Evolutionary conservation across 2,329 filamentous ascomycete genomes (phyloP).

Genomic region (Trichothecium roseum): DNA sequence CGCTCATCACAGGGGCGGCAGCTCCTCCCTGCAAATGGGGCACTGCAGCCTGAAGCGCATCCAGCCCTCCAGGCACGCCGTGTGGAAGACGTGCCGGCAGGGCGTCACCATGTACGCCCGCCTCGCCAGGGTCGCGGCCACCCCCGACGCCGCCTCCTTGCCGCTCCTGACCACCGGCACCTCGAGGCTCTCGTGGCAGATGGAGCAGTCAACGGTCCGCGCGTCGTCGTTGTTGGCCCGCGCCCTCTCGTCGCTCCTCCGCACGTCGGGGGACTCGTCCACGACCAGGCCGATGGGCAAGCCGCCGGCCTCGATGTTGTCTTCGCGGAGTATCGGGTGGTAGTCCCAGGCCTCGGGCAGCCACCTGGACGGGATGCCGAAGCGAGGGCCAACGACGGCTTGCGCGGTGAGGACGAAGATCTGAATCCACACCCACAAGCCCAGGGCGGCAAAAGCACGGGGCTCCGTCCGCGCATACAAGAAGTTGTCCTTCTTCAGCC

Average conservation of each 20-base stretch:
- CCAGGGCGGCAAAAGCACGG: conserved; percentile 47
- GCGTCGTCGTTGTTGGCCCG: conserved; percentile 15
- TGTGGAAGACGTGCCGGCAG: conserved; percentile 93
- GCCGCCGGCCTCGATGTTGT: conserved; percentile 67
- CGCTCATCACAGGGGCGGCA: conserved; percentile 79
- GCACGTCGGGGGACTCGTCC: conserved; percentile 17
- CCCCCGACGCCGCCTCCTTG: conserved; percentile 37
- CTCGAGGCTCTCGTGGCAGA: conserved; percentile 86
- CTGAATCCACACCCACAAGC: conserved; percentile 81
- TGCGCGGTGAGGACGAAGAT: conserved; percentile 69
- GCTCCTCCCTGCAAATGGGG: conserved; percentile 77
- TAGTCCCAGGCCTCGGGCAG: conserved; percentile 82
- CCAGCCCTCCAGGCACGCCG: conserved; percentile 85
- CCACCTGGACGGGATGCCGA: conserved; percentile 65
- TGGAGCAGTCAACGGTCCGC: conserved; percentile 76
- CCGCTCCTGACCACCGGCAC: conserved; percentile 66
- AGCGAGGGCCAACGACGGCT: conserved; percentile 78
- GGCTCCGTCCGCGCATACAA: conserved; percentile 64
- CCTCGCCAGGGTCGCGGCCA: conserved; percentile 63
- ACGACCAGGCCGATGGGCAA: conserved; percentile 63
- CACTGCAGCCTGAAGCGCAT: conserved; percentile 90
- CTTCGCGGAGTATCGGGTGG: conserved; percentile 77
- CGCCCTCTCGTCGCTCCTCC: conserved; percentile 22
- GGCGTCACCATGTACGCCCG: conserved; percentile 95
- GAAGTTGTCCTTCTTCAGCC: conserved; percentile 67